Conservation (phyloP, 2,329 filamentous ascomycete species). For the Fusarium mangiferae region DNA sequence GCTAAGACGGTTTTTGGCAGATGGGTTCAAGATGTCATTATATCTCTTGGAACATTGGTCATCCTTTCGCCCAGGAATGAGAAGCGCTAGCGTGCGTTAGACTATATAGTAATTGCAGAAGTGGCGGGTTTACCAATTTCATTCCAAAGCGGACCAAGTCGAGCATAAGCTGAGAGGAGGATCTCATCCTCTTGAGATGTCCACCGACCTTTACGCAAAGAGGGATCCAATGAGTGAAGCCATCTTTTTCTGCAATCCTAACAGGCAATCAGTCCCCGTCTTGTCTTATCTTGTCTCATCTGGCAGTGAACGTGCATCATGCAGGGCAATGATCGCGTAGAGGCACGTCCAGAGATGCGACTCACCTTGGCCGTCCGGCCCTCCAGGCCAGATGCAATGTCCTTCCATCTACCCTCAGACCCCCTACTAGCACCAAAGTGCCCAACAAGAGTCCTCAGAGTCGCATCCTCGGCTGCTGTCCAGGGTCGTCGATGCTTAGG, state of each 20-base stretch:
- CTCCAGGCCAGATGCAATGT: slow-evolving; percentile 40
- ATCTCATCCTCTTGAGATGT: slow-evolving; percentile 45
- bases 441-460: slow-evolving; percentile 41
- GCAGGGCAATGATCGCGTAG: neutral
- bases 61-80: slow-evolving; percentile 46
- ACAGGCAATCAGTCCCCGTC: too few relatives aligned
- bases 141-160: slow-evolving; percentile 42
- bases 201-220: slow-evolving; percentile 44
- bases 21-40: slow-evolving; percentile 44
- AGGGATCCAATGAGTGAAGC: slow-evolving; percentile 47
- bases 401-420: slow-evolving; percentile 44
- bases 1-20: slow-evolving; percentile 39
- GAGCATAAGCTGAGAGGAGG: slow-evolving; percentile 43
- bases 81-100: slow-evolving; percentile 16
- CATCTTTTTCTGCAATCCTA: slow-evolving; percentile 46
- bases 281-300: too few relatives aligned
- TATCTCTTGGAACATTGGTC: slow-evolving; percentile 47
- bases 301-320: neutral
- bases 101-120: neutral
- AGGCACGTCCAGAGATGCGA: neutral
- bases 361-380: slow-evolving; percentile 45
- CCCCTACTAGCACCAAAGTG: slow-evolving; percentile 44
- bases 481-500: slow-evolving; percentile 40
- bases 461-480: slow-evolving; percentile 43
- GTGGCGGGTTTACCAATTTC: slow-evolving; percentile 34